A percentile compares a stretch with the other conserved stretches of the same genome.
Evolutionary conservation across 805 yeast genomes (phyloP).

Genomic region (Candida bentonensis): DNA sequence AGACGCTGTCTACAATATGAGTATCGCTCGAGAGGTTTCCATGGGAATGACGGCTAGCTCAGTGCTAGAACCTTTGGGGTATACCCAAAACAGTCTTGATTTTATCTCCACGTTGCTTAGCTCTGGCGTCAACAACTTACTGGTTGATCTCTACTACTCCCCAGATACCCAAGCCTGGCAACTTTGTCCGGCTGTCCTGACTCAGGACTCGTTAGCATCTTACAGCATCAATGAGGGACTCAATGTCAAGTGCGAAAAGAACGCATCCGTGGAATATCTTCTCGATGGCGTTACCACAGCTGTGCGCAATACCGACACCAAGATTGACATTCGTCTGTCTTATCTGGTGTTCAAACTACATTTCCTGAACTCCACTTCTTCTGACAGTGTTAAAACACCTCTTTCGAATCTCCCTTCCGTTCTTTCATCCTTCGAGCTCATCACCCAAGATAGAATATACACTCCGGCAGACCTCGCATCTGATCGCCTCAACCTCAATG

Average conservation of each 20-base stretch:
- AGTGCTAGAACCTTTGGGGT: background rate
- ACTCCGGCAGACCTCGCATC: background rate
- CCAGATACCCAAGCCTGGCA: background rate
- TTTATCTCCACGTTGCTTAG: background rate
- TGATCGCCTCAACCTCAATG: background rate
- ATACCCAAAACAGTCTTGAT: background rate
- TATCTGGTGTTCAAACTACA: background rate
- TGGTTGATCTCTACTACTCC: background rate
- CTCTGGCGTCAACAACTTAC: background rate
- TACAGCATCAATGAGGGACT: background rate
- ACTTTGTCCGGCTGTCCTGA: background rate
- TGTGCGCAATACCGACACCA: background rate
- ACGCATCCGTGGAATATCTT: background rate
- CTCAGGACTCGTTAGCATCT: background rate
- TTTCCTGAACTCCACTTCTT: background rate
- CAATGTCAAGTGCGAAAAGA: background rate
- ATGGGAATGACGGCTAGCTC: background rate
- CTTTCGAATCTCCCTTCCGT: background rate
- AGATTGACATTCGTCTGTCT: background rate
- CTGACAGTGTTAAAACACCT: background rate
- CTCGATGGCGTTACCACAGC: background rate
- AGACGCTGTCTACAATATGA: conserved; percentile 1
- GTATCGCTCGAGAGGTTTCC: background rate
- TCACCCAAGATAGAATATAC: background rate
- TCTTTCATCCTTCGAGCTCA: background rate